Percentiles rank a stretch among this genome's conserved stretches.
Evolutionary conservation across 768 basidiomycete species (phyloP).

Genomic region (Daedaleopsis nitida): DNA sequence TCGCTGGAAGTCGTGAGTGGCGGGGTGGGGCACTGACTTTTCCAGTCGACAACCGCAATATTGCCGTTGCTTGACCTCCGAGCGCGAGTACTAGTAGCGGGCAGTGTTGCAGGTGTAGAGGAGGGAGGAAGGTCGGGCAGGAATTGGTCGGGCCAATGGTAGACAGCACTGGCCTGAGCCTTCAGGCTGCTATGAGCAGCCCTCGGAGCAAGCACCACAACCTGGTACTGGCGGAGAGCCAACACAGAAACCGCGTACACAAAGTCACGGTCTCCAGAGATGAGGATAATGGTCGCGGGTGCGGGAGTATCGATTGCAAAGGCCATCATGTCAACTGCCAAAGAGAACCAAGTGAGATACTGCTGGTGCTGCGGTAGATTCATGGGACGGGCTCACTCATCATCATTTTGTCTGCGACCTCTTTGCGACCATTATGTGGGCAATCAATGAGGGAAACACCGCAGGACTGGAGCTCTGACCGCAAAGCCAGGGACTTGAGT

Average conservation of each 20-base stretch:
- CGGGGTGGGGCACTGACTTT: background rate
- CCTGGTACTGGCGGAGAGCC: conserved; percentile 11
- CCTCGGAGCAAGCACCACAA: conserved; percentile 33
- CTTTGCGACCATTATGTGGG: conserved; percentile 31
- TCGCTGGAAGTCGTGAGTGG: background rate
- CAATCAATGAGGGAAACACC: conserved; percentile 46
- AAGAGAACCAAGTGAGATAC: conserved; percentile 28
- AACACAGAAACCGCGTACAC: conserved; percentile 50
- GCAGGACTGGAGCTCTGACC: conserved; percentile 49
- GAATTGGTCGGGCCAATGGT: conserved; percentile 52
- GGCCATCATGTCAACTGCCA: conserved; percentile 64
- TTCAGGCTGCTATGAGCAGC: conserved; percentile 46
- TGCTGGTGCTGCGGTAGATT: background rate
- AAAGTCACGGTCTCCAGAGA: conserved; percentile 70
- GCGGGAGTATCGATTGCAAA: conserved; percentile 63
- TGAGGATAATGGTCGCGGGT: conserved; percentile 58
- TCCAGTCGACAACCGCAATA: background rate
- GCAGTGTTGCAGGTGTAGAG: background rate
- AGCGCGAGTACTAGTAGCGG: background rate
- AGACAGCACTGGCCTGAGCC: conserved; percentile 52
- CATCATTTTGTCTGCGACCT: conserved; percentile 52
- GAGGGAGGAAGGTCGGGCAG: conserved; percentile 22
- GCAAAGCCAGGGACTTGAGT: conserved; percentile 36
- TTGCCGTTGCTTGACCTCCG: background rate
- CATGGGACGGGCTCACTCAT: conserved; percentile 35